Conservation (phyloP, 768 basidiomycete species). For the Rhodocollybia butyracea region DNA sequence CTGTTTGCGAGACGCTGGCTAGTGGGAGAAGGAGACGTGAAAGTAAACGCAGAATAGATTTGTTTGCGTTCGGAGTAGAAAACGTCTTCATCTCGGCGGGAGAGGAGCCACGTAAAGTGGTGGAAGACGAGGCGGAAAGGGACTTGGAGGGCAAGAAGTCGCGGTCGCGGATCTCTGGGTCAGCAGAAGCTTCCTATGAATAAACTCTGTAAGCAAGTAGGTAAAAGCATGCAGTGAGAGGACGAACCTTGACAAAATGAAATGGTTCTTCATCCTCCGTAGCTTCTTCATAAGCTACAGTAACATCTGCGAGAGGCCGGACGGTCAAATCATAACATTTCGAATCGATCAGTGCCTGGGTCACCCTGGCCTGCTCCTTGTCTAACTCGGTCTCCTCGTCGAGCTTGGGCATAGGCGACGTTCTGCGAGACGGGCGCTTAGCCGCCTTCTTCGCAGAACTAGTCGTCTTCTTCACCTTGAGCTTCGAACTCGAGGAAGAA, state of each 20-base stretch:
- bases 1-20: conserved; percentile 41
- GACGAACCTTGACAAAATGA: conserved; percentile 47
- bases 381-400: conserved; percentile 44
- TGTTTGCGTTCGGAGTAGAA: conserved; percentile 69
- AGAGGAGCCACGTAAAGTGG: conserved; percentile 23
- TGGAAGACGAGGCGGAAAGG: conserved; percentile 29
- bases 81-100: conserved; percentile 38
- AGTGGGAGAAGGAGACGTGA: conserved; percentile 68
- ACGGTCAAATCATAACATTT: conserved; percentile 80
- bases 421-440: conserved; percentile 39
- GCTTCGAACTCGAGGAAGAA: conserved; percentile 14
- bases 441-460: conserved; percentile 32
- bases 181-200: conserved; percentile 48
- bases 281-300: conserved; percentile 54
- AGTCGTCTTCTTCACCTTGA: conserved; percentile 29
- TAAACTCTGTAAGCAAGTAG: conserved; percentile 10
- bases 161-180: conserved; percentile 58
- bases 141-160: conserved; percentile 30
- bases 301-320: conserved; percentile 74
- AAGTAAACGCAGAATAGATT: conserved; percentile 75
- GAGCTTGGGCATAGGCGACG: conserved; percentile 62
- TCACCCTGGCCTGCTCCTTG: conserved; percentile 24
- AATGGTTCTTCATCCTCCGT: conserved; percentile 33
- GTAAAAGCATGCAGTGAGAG: conserved; percentile 1
- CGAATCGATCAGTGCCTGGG: conserved; percentile 63